Base-by-base conservation (phyloP, 768 basidiomycete genomes). In the Arthromyces matolae region DNA sequence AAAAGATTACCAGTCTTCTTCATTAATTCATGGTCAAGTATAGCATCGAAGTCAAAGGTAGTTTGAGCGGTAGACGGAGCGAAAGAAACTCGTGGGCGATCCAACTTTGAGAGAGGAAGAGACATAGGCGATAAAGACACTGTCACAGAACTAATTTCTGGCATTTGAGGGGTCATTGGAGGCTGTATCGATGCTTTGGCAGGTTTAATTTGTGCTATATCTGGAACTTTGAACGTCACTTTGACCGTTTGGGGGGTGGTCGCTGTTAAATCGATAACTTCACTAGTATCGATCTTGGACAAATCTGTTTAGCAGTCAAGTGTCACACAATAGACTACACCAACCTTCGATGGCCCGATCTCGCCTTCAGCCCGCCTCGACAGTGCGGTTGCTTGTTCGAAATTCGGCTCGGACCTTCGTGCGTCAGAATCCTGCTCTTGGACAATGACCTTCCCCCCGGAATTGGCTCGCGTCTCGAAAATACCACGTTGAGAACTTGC, bases 11-110 rank as follows among this genome's bases (percentile, higher is more conserved):
- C 47, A 5, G 42, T 42, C 27, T 39, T 46, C 29, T 39, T 41
- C 6, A 12, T 8, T n/a, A n/a, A n/a, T 22, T 39, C 14, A 1
- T 7, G 16, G 14, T 33, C 40, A 1, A 33, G 37, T n/a, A 39
- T 43, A 28, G 32, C 4, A 38, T 24, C 31, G 4, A 38, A n/a
- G 19, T 49, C 34, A 39, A 29, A 29, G 8, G 39, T 39, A 8
- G 37, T 37, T 5, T 42, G 33, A 31, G 20, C 20, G 13, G n/a
- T n/a, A 49, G 38, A 40, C 12, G 50, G 48, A 18, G 50, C 50
- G 12, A 55, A 55, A 0, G 54, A 55, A 50, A 52, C 50, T 39
- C 47, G 44, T n/a, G 47, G 35, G 36, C 36, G 54, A 36, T 46
- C 31, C 7, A 36, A 14, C 19, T 39, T 49, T 20, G 39, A 8